Evolutionary conservation across 495 filamentous ascomycete species (phyloP).

Genomic region (Penicillium longicatenatum): DNA sequence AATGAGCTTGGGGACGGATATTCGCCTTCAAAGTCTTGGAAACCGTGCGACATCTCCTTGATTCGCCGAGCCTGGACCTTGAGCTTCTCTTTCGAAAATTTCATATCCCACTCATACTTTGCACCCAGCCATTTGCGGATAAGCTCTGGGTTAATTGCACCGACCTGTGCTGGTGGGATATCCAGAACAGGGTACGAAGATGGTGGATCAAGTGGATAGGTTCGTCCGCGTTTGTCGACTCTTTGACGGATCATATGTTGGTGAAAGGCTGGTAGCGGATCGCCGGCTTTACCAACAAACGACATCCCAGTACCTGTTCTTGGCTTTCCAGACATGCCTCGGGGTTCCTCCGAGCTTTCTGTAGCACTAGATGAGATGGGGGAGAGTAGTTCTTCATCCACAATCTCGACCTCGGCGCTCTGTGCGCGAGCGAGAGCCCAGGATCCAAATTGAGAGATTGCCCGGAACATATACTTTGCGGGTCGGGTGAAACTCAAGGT

Average conservation of each 20-base stretch:
- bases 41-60: conserved; percentile 69
- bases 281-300: conserved; percentile 76
- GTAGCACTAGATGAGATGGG: conserved; percentile 65
- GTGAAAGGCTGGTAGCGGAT: conserved; percentile 74
- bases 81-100: conserved; percentile 65
- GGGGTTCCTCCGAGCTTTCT: conserved; percentile 33
- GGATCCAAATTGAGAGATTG: conserved; percentile 86
- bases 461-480: conserved; percentile 91
- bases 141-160: conserved; percentile 75
- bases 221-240: conserved; percentile 72
- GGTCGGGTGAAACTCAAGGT: conserved; percentile 91
- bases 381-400: conserved; percentile 75
- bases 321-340: conserved; percentile 23
- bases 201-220: conserved; percentile 64
- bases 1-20: conserved; percentile 80
- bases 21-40: conserved; percentile 71
- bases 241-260: conserved; percentile 89
- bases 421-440: conserved; percentile 88
- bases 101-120: conserved; percentile 68
- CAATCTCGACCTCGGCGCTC: conserved; percentile 72
- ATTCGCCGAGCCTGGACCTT: conserved; percentile 69
- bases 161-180: conserved; percentile 64
- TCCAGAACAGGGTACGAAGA: conserved; percentile 62
- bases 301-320: conserved; percentile 22
- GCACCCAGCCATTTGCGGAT: conserved; percentile 80